phyloP scores from a whole-genome alignment of 208 protist genomes.

The Naegleria gruberi region DNA sequence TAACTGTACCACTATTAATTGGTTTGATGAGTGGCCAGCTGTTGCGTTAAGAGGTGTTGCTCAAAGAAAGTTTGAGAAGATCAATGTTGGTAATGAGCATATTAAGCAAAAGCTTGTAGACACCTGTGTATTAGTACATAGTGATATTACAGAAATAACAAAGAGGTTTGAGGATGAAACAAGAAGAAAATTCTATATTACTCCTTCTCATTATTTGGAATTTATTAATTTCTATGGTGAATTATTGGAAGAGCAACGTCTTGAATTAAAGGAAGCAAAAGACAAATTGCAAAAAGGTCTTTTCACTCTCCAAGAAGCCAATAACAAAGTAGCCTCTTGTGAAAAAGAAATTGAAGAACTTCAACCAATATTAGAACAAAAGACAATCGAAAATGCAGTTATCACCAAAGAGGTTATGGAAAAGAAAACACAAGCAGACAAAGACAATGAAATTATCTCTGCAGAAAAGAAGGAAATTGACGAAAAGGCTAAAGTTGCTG shows the following conservation, averaged over 20 bases:
- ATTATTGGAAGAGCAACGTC: slow-evolving; percentile 69
- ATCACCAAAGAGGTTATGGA: slow-evolving; percentile 50
- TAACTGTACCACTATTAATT: slow-evolving; percentile 96
- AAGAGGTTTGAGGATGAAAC: slow-evolving; percentile 85
- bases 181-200: slow-evolving; percentile 86
- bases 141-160: slow-evolving; percentile 62
- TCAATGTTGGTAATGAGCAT: slow-evolving; percentile 49
- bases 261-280: slow-evolving; percentile 56
- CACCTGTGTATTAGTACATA: slow-evolving; percentile 81
- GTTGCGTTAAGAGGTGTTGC: slow-evolving; percentile 82
- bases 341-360: slow-evolving; percentile 75
- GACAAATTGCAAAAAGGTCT: slow-evolving; percentile 40
- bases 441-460: slow-evolving; percentile 27
- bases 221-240: slow-evolving; percentile 75
- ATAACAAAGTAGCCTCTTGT: slow-evolving; percentile 81
- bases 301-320: slow-evolving; percentile 50
- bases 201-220: slow-evolving; percentile 88
- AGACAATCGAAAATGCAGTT: slow-evolving; percentile 26
- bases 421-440: slow-evolving; percentile 27
- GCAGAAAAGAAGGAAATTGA: slow-evolving; percentile 36
- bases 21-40: slow-evolving; percentile 89
- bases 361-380: slow-evolving; percentile 55
- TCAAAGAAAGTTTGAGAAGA: slow-evolving; percentile 52
- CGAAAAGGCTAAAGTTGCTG: slow-evolving; percentile 57
- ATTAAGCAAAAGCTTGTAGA: slow-evolving; percentile 59